Percentiles rank a stretch among this genome's conserved stretches.
phyloP scores from a whole-genome alignment of 495 filamentous ascomycete species.

The Clohesyomyces aquaticus region DNA sequence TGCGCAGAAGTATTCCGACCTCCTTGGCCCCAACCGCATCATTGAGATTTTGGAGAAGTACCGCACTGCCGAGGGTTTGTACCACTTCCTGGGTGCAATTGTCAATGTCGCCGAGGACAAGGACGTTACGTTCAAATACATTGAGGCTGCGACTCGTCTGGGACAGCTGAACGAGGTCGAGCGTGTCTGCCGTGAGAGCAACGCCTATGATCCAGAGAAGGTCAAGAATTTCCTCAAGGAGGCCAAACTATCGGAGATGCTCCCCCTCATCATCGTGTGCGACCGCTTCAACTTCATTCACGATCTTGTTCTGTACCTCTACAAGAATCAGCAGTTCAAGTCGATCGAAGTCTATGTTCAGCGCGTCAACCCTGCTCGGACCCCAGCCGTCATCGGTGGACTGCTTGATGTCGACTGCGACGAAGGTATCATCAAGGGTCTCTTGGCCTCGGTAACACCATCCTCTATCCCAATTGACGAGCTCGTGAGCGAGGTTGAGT shows the following conservation, averaged over 20 bases:
- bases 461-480: slow-evolving; percentile 91
- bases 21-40: slow-evolving; percentile 83
- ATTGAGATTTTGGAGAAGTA: slow-evolving; percentile 97
- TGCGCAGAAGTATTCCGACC: slow-evolving; percentile 96
- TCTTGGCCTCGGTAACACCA: slow-evolving; percentile 85
- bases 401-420: slow-evolving; percentile 98
- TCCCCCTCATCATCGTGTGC: slow-evolving; percentile 97
- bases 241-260: slow-evolving; percentile 85
- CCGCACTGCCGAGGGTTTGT: slow-evolving; percentile 93
- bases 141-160: slow-evolving; percentile 93
- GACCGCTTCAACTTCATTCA: slow-evolving; percentile 99
- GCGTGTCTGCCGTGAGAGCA: slow-evolving; percentile 91
- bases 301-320: slow-evolving; percentile 94
- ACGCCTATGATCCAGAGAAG: slow-evolving; percentile 92
- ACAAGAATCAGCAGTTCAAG: slow-evolving; percentile 99
- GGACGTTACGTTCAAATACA: slow-evolving; percentile 99
- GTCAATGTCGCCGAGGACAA: slow-evolving; percentile 95
- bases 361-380: slow-evolving; percentile 91
- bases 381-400: slow-evolving; percentile 91
- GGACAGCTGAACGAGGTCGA: slow-evolving; percentile 92
- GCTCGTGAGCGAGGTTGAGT: slow-evolving; percentile 92
- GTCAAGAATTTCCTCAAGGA: slow-evolving; percentile 99
- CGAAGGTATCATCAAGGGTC: slow-evolving; percentile 89
- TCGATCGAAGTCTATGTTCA: slow-evolving; percentile 99
- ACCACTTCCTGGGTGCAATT: slow-evolving; percentile 96